Evolutionary conservation across 1,284 basidiomycete species (phyloP).

Genomic region (Puccinia coronata): DNA sequence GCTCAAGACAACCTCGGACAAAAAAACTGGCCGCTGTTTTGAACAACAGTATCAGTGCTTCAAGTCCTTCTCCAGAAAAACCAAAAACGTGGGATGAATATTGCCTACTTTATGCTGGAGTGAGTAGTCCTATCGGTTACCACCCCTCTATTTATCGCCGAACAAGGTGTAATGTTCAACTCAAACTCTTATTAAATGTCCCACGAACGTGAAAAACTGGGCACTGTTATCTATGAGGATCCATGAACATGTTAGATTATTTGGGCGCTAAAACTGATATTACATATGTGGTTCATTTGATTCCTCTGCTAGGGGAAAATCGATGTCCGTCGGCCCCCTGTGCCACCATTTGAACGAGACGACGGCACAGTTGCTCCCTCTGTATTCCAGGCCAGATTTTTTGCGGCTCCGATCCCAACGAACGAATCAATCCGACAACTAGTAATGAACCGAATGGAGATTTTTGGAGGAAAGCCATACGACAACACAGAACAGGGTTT

Average conservation of each 20-base stretch:
- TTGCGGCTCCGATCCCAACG: constrained; percentile 25
- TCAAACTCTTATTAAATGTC: not conserved
- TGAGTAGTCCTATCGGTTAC: constrained; percentile 34
- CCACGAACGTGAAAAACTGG: not conserved
- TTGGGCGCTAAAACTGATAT: too few species aligned
- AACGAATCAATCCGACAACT: constrained; percentile 39
- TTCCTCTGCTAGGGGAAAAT: constrained; percentile 22
- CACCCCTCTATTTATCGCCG: not conserved
- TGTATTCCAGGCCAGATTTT: constrained; percentile 11
- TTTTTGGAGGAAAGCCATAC: constrained; percentile 31
- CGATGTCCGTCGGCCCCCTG: constrained; percentile 23
- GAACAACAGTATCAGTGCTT: constrained; percentile 49
- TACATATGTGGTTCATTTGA: not conserved
- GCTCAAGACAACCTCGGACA: constrained; percentile 3
- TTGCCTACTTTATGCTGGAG: constrained; percentile 51
- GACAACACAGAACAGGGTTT: constrained; percentile 26
- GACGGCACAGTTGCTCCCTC: constrained; percentile 35
- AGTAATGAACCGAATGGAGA: constrained; percentile 31
- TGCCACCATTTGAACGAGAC: constrained; percentile 10
- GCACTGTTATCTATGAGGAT: not conserved
- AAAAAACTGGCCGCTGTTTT: constrained; percentile 41
- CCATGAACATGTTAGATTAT: not conserved
- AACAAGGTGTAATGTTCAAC: not conserved
- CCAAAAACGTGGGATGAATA: constrained; percentile 55
- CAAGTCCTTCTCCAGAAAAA: constrained; percentile 52